Percentiles rank a stretch among this genome's conserved stretches.
Evolutionary conservation across 202 grass and related monocot genomes (phyloP).

Genomic region (Zoysia matrella): DNA sequence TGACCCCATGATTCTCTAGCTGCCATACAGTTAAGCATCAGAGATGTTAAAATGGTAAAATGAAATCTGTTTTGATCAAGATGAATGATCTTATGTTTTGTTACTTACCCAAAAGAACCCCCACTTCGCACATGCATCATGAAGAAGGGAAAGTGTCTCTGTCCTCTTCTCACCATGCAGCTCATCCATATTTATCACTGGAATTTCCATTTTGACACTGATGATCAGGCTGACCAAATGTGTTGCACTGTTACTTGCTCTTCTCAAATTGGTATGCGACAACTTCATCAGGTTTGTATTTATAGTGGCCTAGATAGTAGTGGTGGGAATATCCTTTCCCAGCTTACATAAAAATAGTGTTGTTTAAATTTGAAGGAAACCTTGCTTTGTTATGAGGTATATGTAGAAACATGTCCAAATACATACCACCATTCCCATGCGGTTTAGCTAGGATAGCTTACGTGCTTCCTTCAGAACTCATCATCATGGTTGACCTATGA

Average conservation of each 20-base stretch:
- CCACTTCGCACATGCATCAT: conserved; percentile 62
- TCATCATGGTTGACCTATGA: conserved; percentile 48
- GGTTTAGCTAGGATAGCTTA: conserved; percentile 45
- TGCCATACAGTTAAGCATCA: conserved; percentile 33
- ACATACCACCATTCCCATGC: conserved; percentile 38
- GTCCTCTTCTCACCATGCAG: conserved; percentile 48
- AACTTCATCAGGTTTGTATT: conserved; percentile 39
- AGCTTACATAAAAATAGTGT: conserved; percentile 24
- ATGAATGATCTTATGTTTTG: conserved; percentile 14
- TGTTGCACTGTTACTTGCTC: conserved; percentile 23
- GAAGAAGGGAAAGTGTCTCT: conserved; percentile 59
- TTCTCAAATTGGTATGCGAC: conserved; percentile 41
- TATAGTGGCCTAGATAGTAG: conserved; percentile 42
- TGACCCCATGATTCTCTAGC: conserved; percentile 65
- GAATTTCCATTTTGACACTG: conserved; percentile 56
- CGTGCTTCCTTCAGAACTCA: conserved; percentile 41
- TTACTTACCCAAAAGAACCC: conserved; percentile 76
- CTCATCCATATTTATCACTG: conserved; percentile 62
- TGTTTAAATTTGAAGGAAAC: conserved; percentile 33
- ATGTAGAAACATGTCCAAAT: conserved; percentile 51
- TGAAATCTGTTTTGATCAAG: conserved; percentile 5
- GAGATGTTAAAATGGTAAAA: conserved; percentile 30
- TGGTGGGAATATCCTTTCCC: conserved; percentile 30
- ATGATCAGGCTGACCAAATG: conserved; percentile 17
- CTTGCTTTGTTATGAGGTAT: conserved; percentile 39